Evolutionary conservation across 192 early-diverging fungal genomes (phyloP).

Genomic region (Powellomyces hirtus): DNA sequence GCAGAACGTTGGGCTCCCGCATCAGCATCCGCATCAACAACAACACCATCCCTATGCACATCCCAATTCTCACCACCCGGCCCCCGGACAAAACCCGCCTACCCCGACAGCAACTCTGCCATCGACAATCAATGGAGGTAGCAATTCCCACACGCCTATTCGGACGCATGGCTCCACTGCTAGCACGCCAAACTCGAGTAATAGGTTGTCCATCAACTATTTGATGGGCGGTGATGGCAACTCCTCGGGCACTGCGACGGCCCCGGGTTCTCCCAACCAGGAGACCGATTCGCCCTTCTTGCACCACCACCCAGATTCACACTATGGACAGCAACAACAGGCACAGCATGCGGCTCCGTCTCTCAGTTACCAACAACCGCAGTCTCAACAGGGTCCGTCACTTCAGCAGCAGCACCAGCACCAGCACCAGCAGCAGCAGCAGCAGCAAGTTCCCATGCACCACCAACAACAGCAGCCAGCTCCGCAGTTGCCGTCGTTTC

Average conservation of each 20-base stretch:
- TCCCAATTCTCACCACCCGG: not conserved
- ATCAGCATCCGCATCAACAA: not conserved
- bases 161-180: not conserved
- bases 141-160: not conserved
- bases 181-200: not conserved
- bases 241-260: not conserved
- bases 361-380: not conserved
- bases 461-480: not conserved
- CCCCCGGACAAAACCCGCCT: not conserved
- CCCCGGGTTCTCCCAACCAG: no score
- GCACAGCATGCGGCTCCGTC: no score
- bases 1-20: not conserved
- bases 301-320: not conserved
- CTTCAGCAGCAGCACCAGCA: not conserved
- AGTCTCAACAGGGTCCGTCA: not conserved
- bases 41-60: not conserved
- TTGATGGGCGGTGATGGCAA: not conserved
- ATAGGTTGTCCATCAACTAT: slow-evolving; percentile 7
- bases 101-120: not conserved
- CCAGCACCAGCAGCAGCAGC: not conserved
- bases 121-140: not conserved
- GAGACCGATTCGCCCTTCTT: not conserved
- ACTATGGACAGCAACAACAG: not conserved
- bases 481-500: not conserved
- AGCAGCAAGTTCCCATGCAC: not conserved